Evolutionary conservation across 768 basidiomycete genomes (phyloP), one percentile per base, ranked within the genome.

Genomic region (Termitomyces sp.): DNA sequence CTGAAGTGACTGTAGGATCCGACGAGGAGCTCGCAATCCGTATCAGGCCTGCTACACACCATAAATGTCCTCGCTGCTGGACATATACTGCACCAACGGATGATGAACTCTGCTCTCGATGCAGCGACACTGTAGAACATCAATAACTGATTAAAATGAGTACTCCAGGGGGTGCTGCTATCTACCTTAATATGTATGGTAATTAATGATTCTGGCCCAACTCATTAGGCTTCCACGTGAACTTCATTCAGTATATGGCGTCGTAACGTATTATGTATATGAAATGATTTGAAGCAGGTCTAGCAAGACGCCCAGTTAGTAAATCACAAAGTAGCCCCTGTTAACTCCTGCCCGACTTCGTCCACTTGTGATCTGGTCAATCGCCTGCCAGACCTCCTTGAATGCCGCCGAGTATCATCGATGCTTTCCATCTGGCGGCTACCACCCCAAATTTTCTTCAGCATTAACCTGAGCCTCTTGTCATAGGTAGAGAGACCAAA

Each of bases 31-130:
- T 85, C 3, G 72, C 69, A 0, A 71, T 92, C 52, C 77, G 79
- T 14, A 73, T 90, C n/a, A 75, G 77, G 17, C 87, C 90, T 16
- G 82, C 91, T 11, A 72, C 69, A 4, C 58, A 70, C 51, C 65
- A 74, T 21, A 95, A 96, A 68, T 98, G 96, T 67, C 91, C 94
- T 23, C 81, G 95, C 16, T 98, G 96, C 69, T 97, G 95, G 94
- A 87, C 83, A 6, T 88, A 79, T 66, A 85, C 84, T 2, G 77
- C 86, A 14, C 61, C 67, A 11, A 67, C 74, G 40, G 68, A 74
- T 12, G 78, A 84, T 17, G 66, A 67, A 10, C 68, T 95, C 11
- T 96, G 94, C 70, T 57, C 57, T 19, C 79, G 94, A 61, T 97
- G 94, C 59, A 61, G 52, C 39, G 61, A 60, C 8, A 71, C 71